These are phyloP conservation scores for Lachnellula occidentalis DNA, from an alignment of 2,329 filamentous ascomycete species.

Conservation along the genomic window DNA sequence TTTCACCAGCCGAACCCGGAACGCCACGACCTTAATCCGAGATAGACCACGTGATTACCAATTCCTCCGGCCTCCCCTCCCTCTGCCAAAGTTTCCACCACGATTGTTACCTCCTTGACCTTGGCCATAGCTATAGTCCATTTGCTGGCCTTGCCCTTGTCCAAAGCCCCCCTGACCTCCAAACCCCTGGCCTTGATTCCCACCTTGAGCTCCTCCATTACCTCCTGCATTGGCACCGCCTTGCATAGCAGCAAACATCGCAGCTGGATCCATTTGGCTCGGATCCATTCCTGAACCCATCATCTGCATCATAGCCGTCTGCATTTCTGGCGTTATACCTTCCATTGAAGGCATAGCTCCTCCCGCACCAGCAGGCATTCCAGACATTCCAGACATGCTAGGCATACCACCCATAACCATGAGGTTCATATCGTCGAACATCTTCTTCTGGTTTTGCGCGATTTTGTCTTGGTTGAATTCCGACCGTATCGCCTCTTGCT, in stretches of 20 bases:
- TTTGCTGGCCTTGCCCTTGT: constrained; percentile 28
- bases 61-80: constrained; percentile 27
- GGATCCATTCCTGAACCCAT: constrained; percentile 61
- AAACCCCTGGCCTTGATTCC: constrained; percentile 41
- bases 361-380: constrained; percentile 33
- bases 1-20: constrained; percentile 1
- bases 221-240: constrained; percentile 36
- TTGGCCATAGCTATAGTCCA: constrained; percentile 30
- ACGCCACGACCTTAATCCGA: constrained; percentile 10
- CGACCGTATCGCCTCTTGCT: constrained; percentile 73
- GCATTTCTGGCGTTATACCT: constrained; percentile 59
- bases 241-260: constrained; percentile 57
- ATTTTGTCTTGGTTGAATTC: constrained; percentile 67
- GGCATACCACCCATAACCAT: constrained; percentile 56
- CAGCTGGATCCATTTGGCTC: constrained; percentile 59
- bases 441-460: constrained; percentile 68
- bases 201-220: constrained; percentile 45
- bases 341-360: constrained; percentile 51
- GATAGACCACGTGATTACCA: constrained; percentile 10
- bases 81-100: constrained; percentile 29
- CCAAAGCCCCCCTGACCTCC: constrained; percentile 46
- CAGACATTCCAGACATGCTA: constrained; percentile 35
- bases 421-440: constrained; percentile 66
- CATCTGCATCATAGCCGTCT: constrained; percentile 67
- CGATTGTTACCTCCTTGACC: constrained; percentile 6